These are phyloP conservation scores for Penicillium ochrochloron DNA, from an alignment of 495 filamentous ascomycete genomes.

Conservation along the genomic window DNA sequence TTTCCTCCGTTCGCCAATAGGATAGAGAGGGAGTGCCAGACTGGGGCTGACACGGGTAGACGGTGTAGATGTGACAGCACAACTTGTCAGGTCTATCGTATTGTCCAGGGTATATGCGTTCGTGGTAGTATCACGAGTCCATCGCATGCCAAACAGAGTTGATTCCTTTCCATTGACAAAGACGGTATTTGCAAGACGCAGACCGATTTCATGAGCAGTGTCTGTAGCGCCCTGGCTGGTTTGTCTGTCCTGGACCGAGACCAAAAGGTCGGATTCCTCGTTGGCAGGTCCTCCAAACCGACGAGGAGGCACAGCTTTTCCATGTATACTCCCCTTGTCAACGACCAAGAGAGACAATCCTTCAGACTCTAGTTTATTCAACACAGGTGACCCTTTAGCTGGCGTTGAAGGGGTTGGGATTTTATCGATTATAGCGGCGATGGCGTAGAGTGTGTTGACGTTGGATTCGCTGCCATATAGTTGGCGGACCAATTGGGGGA, in stretches of 20 bases:
- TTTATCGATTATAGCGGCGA: slow-evolving; percentile 46
- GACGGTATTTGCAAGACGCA: slow-evolving; percentile 77
- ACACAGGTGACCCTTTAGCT: neutral
- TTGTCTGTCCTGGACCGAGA: slow-evolving; percentile 29
- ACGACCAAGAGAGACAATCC: slow-evolving; percentile 44
- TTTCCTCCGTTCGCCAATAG: slow-evolving; percentile 65
- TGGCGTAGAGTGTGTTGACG: slow-evolving; percentile 27
- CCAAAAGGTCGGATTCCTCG: slow-evolving; percentile 41
- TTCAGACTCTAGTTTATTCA: slow-evolving; percentile 28
- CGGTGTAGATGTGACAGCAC: slow-evolving; percentile 29
- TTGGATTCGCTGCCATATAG: slow-evolving; percentile 22
- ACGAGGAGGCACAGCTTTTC: slow-evolving; percentile 37
- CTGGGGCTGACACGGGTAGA: slow-evolving; percentile 23
- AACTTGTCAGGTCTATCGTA: slow-evolving; percentile 40
- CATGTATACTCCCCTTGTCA: slow-evolving; percentile 32
- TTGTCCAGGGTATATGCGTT: slow-evolving; percentile 31
- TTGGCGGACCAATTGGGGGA: slow-evolving; percentile 36
- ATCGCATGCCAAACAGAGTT: slow-evolving; percentile 63
- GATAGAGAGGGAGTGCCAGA: slow-evolving; percentile 58
- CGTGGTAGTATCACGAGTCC: slow-evolving; percentile 42
- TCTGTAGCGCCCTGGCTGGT: slow-evolving; percentile 2
- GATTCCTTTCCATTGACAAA: slow-evolving; percentile 71
- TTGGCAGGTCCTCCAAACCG: slow-evolving; percentile 37
- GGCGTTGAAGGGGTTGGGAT: slow-evolving; percentile 25
- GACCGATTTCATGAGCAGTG: slow-evolving; percentile 39